Conservation (phyloP, 192 early-diverging fungal genomes). For the Entrophospora sp. region DNA sequence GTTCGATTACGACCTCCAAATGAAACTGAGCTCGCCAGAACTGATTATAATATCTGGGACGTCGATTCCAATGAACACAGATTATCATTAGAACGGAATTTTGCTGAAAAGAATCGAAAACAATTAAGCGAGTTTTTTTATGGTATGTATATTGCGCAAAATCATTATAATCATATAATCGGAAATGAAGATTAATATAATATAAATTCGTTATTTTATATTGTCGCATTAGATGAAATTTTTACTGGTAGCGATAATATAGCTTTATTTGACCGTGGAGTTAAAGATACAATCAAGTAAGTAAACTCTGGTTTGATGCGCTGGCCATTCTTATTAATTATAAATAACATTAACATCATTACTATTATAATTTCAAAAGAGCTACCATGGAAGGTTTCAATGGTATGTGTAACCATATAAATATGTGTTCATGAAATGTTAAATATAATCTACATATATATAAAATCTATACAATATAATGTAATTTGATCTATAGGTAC, state of each 20-base stretch:
- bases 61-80: conserved; percentile 20
- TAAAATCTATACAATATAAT: no score
- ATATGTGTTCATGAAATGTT: no score
- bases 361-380: no score
- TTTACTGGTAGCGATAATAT: conserved; percentile 35
- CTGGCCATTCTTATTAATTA: no score
- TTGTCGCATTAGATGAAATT: conserved; percentile 21
- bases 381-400: conserved; percentile 86
- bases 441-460: no score
- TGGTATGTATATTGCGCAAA: no score
- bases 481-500: no score
- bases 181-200: neutral
- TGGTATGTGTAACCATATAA: no score
- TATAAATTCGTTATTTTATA: neutral
- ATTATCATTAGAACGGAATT: conserved; percentile 25
- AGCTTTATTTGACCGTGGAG: conserved; percentile 30
- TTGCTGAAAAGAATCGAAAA: conserved; percentile 21
- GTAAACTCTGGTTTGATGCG: no score
- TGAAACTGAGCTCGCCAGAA: no score
- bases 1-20: conserved; percentile 66
- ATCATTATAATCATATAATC: neutral
- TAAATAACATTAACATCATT: no score
- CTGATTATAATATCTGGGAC: no score
- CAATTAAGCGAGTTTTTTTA: conserved; percentile 30
- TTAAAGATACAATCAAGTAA: conserved; percentile 33